phyloP scores from a whole-genome alignment of 1,284 basidiomycete species.

The Ceratobasidium sp. region DNA sequence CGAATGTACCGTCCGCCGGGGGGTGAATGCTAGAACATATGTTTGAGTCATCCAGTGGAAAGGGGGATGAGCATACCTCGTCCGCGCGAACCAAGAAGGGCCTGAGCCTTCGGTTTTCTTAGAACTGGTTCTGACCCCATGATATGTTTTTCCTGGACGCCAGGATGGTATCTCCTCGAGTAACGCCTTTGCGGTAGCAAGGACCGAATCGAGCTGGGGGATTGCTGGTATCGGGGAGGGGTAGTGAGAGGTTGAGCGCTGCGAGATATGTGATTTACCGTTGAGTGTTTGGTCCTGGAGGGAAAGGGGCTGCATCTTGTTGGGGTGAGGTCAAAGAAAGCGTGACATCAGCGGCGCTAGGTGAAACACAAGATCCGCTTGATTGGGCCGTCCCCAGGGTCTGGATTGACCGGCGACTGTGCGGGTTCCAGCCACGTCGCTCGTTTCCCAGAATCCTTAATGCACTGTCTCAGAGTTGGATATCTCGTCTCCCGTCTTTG shows the following conservation, averaged over 20 bases:
- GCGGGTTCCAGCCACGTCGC: too few relatives aligned
- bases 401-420: too few relatives aligned
- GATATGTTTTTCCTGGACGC: slow-evolving; percentile 12
- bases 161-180: slow-evolving; percentile 10
- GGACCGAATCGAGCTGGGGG: slow-evolving; percentile 11
- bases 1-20: slow-evolving; percentile 10
- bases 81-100: slow-evolving; percentile 10
- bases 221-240: slow-evolving; percentile 13
- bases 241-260: neutral
- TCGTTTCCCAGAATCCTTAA: too few relatives aligned
- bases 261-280: neutral
- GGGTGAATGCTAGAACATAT: neutral
- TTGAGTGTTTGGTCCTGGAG: neutral
- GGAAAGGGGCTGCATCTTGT: too few relatives aligned
- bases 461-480: too few relatives aligned
- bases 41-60: neutral
- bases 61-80: slow-evolving; percentile 8
- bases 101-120: neutral
- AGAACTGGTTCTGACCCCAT: slow-evolving; percentile 1
- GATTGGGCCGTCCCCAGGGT: too few relatives aligned
- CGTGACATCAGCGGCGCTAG: too few relatives aligned
- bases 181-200: slow-evolving; percentile 5
- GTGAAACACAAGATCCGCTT: too few relatives aligned
- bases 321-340: too few relatives aligned
- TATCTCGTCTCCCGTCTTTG: neutral